Base-by-base conservation (phyloP, 2,329 filamentous ascomycete genomes). In the Chaetomiaceae sp. region DNA sequence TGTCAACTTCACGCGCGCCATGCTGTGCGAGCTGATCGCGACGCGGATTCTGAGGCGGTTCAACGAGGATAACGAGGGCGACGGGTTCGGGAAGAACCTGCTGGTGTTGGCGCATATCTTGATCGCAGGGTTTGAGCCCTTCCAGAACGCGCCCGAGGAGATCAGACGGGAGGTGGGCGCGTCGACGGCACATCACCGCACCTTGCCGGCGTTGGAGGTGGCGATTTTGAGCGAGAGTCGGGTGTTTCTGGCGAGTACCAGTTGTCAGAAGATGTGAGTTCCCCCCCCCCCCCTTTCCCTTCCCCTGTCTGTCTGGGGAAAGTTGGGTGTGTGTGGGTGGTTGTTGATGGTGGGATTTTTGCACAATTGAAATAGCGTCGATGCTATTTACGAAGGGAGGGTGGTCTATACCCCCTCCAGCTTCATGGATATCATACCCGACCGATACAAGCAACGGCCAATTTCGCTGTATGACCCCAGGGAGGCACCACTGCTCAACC, bases 141-240 rank as follows among this genome's bases (percentile, higher is more conserved):
- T 94, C 62, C 89, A 94, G 69, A 89, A 89, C 60, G 88, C 88
- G 0, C 89, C 89, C 0, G 71, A 76, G 1, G 78, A 86, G 51
- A 78, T 91, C 36, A 76, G 81, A 32, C 73, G 75, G 14, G 77
- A 86, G 59, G 81, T 79, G 27, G 74, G 78, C 58, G 67, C 72
- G 21, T 74, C 73, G 34, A 70, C 71, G 13, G 70, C 74, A 2
- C 78, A 74, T 71, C 70, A 76, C 54, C 72, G 82, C 58, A 87
- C 85, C 48, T 70, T 92, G 52, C 90, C 88, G 0, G 86, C 89
- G 11, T 76, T 95, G 7, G 89, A 95, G 70, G 81, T 94, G 29
- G 89, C 89, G 48, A 94, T 94, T 57, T 75, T 94, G 33, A 89
- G 85, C 1, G 87, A 91, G 68, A 89, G 86, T 68, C 92, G 91